Base-by-base conservation (phyloP, 352 stramenopile genomes). In the Pythium myriotylum region DNA sequence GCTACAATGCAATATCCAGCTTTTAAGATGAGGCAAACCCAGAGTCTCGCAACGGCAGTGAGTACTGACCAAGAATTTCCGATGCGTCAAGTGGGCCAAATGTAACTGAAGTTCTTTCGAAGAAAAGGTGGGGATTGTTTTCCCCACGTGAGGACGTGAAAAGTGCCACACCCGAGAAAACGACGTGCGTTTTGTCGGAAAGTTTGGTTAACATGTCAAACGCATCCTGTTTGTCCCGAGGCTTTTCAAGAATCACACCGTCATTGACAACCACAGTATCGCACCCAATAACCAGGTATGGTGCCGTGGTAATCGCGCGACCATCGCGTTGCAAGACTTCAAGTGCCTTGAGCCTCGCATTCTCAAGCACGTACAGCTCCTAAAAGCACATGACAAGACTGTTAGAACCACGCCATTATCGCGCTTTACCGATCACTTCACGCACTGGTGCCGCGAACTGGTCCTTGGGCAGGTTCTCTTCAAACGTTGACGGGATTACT, bases 241-340 rank as follows among this genome's bases (percentile, higher is more conserved):
- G 90, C 68, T 97, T 97, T 58, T 97, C 91, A 17, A 97, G 71
- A 50, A 97, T 97, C 39, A 73, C 68, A 39, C 84, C 89, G 19
- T 94, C 73, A 37, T 87, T 65, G 54, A 96, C 89, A 14, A 97
- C 91, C 24, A 96, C 85, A 1, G 89, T 96, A 63, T 96, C 89
- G 62, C 89, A 96, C 42, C 86, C 89, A 40, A 96, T 93, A 2
- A 96, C 72, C 10, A 96, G 45, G 37, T 74, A 61, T 0, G 68
- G 70, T 19, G 23, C 29, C 5, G 19, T 40, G 9, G 39, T 37
- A 3, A 59, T 23, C 3, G 53, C 50, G 26, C 59, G 62, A 4
- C 56, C 69, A 17, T 79, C 55, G n/a, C 83, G 76, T 16, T 74
- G 51, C 22, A 88, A 54, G 45, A 94, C 84, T 35, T 93, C 83